Conservation (phyloP, 352 stramenopile genomes). For the Pythium biforme region DNA sequence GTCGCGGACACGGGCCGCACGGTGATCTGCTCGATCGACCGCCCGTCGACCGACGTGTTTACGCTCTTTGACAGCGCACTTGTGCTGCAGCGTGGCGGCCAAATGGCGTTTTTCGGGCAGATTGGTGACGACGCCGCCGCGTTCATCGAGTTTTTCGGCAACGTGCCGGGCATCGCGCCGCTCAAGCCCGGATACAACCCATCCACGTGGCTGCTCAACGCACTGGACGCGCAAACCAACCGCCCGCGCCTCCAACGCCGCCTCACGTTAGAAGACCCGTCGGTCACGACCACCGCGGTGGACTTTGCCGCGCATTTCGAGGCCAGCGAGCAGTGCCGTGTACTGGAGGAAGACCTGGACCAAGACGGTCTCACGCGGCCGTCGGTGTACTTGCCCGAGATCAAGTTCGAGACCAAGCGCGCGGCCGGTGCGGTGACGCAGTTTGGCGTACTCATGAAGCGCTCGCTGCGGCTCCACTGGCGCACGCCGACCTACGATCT, state of each 20-base stretch:
- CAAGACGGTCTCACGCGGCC: slow-evolving; percentile 42
- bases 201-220: slow-evolving; percentile 77
- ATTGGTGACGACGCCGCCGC: slow-evolving; percentile 29
- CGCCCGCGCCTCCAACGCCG: slow-evolving; percentile 13
- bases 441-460: slow-evolving; percentile 35
- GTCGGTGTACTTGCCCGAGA: slow-evolving; percentile 34
- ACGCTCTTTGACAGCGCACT: slow-evolving; percentile 75
- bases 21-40: slow-evolving; percentile 86
- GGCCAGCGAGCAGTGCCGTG: slow-evolving; percentile 33
- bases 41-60: slow-evolving; percentile 77
- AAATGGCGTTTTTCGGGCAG: slow-evolving; percentile 40
- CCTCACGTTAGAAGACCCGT: background rate
- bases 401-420: slow-evolving; percentile 45
- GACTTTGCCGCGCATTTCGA: slow-evolving; percentile 37
- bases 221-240: slow-evolving; percentile 16
- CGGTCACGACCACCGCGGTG: background rate
- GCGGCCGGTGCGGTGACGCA: slow-evolving; percentile 29
- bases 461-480: slow-evolving; percentile 41
- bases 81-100: slow-evolving; percentile 47
- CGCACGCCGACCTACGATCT: slow-evolving; percentile 72
- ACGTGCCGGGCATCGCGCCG: slow-evolving; percentile 34
- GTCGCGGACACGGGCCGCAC: slow-evolving; percentile 54
- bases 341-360: slow-evolving; percentile 47
- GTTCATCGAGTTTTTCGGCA: slow-evolving; percentile 43
- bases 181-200: slow-evolving; percentile 45